Evolutionary conservation across 2,329 filamentous ascomycete genomes (phyloP).

Genomic region (Orbilia ellipsospora): DNA sequence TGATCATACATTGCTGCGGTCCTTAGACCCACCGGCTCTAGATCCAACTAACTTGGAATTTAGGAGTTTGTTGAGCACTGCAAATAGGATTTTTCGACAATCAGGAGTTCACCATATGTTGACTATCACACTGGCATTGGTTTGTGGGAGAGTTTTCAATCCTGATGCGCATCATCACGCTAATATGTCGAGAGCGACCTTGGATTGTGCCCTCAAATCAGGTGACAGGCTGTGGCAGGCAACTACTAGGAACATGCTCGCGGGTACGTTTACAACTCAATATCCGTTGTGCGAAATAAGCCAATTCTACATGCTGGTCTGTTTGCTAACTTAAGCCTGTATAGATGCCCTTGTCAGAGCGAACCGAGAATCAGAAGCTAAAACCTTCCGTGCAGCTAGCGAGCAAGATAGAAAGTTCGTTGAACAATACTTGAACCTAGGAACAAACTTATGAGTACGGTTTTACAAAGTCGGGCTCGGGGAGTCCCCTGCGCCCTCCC

Average conservation of each 20-base stretch:
- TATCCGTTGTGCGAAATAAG: not conserved
- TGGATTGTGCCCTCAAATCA: slow-evolving; percentile 48
- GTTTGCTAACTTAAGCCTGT: slow-evolving; percentile 18
- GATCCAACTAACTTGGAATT: slow-evolving; percentile 8
- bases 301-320: not conserved
- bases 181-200: slow-evolving; percentile 51
- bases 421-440: slow-evolving; percentile 49
- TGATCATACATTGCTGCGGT: not conserved
- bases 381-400: slow-evolving; percentile 36
- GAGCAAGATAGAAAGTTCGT: slow-evolving; percentile 48
- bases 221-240: slow-evolving; percentile 50
- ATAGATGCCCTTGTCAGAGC: slow-evolving; percentile 47
- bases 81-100: slow-evolving; percentile 53
- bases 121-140: slow-evolving; percentile 45
- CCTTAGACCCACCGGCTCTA: not conserved
- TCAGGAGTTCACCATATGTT: slow-evolving; percentile 52
- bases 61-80: slow-evolving; percentile 51
- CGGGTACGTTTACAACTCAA: slow-evolving; percentile 16
- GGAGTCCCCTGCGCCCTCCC: not conserved
- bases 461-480: slow-evolving; percentile 3
- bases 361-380: slow-evolving; percentile 53
- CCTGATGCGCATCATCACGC: slow-evolving; percentile 48
- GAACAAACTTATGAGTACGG: slow-evolving; percentile 29
- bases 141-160: slow-evolving; percentile 52
- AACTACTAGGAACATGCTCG: slow-evolving; percentile 43